Evolutionary conservation across 2,329 filamentous ascomycete species (phyloP).

Genomic region (Alternaria sp.): DNA sequence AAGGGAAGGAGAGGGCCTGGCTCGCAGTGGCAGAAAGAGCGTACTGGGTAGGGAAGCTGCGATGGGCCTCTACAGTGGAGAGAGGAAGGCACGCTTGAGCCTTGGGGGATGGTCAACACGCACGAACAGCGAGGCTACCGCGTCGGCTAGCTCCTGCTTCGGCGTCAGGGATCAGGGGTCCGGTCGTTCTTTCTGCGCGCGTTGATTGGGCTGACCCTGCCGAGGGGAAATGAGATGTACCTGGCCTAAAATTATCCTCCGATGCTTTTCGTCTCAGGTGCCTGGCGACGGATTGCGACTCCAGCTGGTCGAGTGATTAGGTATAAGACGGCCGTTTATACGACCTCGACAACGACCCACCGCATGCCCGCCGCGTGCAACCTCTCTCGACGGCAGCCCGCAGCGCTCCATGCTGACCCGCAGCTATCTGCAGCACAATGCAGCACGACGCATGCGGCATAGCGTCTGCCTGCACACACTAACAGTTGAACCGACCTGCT

Average conservation of each 20-base stretch:
- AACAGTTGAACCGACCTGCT: background rate
- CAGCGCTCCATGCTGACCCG: slow-evolving; percentile 3
- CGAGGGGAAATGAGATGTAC: slow-evolving; percentile 34
- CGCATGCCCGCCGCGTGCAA: background rate
- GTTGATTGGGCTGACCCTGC: slow-evolving; percentile 34
- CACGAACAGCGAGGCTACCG: slow-evolving; percentile 6
- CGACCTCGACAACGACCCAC: background rate
- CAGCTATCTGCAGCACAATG: slow-evolving; percentile 2
- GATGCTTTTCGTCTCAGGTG: slow-evolving; percentile 12
- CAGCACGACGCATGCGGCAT: background rate
- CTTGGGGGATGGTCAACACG: slow-evolving; percentile 27
- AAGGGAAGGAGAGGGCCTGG: slow-evolving; percentile 31
- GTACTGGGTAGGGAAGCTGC: slow-evolving; percentile 46
- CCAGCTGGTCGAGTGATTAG: background rate
- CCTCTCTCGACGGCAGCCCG: background rate
- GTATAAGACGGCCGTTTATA: background rate
- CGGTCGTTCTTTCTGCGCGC: background rate
- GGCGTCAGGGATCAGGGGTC: slow-evolving; percentile 25
- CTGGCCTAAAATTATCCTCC: slow-evolving; percentile 39
- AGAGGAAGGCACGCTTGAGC: slow-evolving; percentile 29
- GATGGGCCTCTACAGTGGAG: slow-evolving; percentile 31
- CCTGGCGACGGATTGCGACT: background rate
- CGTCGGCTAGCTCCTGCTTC: slow-evolving; percentile 6
- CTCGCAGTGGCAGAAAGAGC: slow-evolving; percentile 44
- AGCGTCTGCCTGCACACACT: background rate